A percentile compares a stretch with the other conserved stretches of the same genome.
Conservation (phyloP, 2,329 filamentous ascomycete genomes). For the Neofusicoccum ribis region DNA sequence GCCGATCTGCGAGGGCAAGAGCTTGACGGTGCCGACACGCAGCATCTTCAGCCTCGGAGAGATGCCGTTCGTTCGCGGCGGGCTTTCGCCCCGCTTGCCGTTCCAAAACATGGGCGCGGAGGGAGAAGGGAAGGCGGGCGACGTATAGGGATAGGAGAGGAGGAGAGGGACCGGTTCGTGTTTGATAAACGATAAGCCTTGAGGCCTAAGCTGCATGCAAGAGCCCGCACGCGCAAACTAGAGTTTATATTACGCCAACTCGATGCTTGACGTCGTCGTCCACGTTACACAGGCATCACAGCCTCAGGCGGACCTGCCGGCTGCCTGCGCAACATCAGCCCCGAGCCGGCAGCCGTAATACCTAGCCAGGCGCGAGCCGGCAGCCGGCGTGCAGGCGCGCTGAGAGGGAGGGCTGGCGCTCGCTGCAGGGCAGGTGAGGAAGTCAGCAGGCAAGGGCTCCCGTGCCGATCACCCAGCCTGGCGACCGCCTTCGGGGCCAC, state of each 20-base stretch:
- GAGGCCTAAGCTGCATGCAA: constrained; percentile 3
- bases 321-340: constrained; percentile 2
- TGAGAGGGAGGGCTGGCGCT: background rate
- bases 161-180: background rate
- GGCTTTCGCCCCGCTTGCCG: background rate
- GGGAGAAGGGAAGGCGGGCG: background rate
- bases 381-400: background rate
- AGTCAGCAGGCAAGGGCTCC: constrained; percentile 7
- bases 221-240: background rate
- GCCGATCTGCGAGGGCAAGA: constrained; percentile 18
- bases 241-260: background rate
- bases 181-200: constrained; percentile 12
- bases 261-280: background rate
- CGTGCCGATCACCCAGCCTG: background rate
- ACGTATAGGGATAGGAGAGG: background rate
- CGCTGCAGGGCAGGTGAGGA: background rate
- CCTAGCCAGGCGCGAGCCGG: background rate
- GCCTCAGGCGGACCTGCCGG: background rate
- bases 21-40: constrained; percentile 15
- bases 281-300: background rate
- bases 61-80: background rate
- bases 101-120: background rate
- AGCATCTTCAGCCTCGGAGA: constrained; percentile 2
- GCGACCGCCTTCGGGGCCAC: background rate
- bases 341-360: background rate